phyloP scores from a whole-genome alignment of 352 stramenopile genomes.

The Phytophthora crassamura region DNA sequence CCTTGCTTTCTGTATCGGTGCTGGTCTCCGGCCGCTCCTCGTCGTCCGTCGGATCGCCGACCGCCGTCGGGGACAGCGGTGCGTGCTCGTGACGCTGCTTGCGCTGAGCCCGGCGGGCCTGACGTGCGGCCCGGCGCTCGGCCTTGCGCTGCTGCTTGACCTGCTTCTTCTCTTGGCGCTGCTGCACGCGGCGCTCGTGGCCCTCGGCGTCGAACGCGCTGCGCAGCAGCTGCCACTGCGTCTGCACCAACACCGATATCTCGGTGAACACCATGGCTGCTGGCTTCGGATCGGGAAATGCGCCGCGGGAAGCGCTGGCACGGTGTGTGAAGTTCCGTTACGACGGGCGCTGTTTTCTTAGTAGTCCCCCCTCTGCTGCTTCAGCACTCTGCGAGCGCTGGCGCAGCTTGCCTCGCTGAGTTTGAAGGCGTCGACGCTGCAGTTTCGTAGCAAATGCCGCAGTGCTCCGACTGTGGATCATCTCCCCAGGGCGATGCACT shows the following conservation, averaged over 20 bases:
- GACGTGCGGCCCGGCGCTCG: constrained; percentile 31
- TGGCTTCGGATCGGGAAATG: constrained; percentile 25
- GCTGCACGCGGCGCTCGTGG: constrained; percentile 30
- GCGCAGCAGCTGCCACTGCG: constrained; percentile 43
- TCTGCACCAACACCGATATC: constrained; percentile 43
- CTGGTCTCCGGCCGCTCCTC: constrained; percentile 26
- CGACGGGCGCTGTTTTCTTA: constrained; percentile 7
- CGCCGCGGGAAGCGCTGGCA: not conserved
- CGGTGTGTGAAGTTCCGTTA: constrained; percentile 24
- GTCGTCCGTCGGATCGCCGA: constrained; percentile 27
- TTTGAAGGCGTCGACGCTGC: constrained; percentile 19
- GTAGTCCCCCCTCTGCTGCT: constrained; percentile 13
- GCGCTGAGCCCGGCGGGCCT: constrained; percentile 34
- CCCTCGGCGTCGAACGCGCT: constrained; percentile 26
- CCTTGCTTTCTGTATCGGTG: constrained; percentile 9
- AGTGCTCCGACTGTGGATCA: constrained; percentile 26
- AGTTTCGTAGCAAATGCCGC: constrained; percentile 38
- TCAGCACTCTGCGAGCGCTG: not conserved
- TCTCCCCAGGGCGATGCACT: constrained; percentile 9
- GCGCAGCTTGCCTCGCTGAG: not conserved
- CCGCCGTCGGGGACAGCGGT: constrained; percentile 25
- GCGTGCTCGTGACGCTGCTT: constrained; percentile 22
- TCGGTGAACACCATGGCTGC: constrained; percentile 46
- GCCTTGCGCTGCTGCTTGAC: constrained; percentile 44
- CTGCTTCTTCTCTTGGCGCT: constrained; percentile 42